Evolutionary conservation across 2,329 filamentous ascomycete genomes (phyloP).

Genomic region (Phialemonium atrogriseum): DNA sequence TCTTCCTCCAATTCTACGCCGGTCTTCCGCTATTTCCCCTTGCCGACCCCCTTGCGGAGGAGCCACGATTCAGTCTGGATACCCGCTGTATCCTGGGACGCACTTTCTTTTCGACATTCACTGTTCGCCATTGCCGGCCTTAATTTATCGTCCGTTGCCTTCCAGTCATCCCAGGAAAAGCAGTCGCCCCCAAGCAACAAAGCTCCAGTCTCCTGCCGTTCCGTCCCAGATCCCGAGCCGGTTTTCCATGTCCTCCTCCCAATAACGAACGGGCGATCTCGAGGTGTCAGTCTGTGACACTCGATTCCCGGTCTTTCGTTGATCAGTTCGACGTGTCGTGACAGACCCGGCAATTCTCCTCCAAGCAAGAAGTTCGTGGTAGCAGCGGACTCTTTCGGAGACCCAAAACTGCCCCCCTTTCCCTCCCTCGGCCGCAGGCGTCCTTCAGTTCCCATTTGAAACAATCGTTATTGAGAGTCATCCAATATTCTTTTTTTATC

Average conservation of each 20-base stretch:
- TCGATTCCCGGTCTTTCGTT: conserved; percentile 8
- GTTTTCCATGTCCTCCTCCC: conserved; percentile 13
- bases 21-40: too few relatives aligned
- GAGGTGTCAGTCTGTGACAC: conserved; percentile 15
- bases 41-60: too few relatives aligned
- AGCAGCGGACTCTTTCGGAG: conserved; percentile 34
- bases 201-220: too few relatives aligned
- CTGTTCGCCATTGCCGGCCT: too few relatives aligned
- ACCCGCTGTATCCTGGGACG: too few relatives aligned
- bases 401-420: conserved; percentile 30
- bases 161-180: too few relatives aligned
- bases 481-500: conserved; percentile 12
- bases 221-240: too few relatives aligned
- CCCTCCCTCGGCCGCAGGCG: conserved; percentile 45
- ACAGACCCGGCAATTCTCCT: conserved; percentile 9
- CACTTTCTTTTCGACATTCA: too few relatives aligned
- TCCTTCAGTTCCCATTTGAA: conserved; percentile 34
- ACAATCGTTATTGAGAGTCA: conserved; percentile 15
- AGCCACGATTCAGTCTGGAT: too few relatives aligned
- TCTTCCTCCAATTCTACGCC: too few relatives aligned
- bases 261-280: conserved; percentile 11
- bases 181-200: too few relatives aligned
- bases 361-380: conserved; percentile 29
- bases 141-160: too few relatives aligned
- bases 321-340: conserved; percentile 12